Conservation (phyloP, 805 yeast genomes). For the Torulaspora maleeae region DNA sequence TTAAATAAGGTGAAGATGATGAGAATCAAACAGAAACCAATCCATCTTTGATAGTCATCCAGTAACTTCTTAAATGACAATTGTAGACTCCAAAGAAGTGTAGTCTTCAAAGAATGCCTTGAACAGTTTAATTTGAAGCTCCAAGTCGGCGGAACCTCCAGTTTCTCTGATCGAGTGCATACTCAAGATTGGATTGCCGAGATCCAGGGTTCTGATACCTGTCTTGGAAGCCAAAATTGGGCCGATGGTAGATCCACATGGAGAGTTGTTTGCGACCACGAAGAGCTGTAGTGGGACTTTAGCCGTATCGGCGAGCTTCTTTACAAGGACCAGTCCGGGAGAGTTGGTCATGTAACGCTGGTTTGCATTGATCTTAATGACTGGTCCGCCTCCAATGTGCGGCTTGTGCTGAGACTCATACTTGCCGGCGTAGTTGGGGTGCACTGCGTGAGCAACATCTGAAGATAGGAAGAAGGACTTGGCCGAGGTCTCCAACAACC, state of each 20-base stretch:
- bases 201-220: slow-evolving; percentile 81
- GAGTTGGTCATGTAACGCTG: slow-evolving; percentile 94
- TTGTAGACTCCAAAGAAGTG: slow-evolving; percentile 39
- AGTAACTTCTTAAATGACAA: slow-evolving; percentile 32
- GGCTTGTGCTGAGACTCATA: slow-evolving; percentile 82
- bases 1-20: neutral
- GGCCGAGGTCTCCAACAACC: slow-evolving; percentile 53
- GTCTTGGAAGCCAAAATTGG: slow-evolving; percentile 85
- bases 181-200: slow-evolving; percentile 87
- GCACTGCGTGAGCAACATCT: slow-evolving; percentile 96
- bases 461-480: slow-evolving; percentile 86
- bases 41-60: neutral
- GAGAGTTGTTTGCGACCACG: slow-evolving; percentile 88
- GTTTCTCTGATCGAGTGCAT: slow-evolving; percentile 96
- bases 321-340: slow-evolving; percentile 75
- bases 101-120: slow-evolving; percentile 53
- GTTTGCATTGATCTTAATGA: slow-evolving; percentile 87
- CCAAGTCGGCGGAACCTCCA: slow-evolving; percentile 74
- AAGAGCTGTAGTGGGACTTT: slow-evolving; percentile 84
- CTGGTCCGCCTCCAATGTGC: slow-evolving; percentile 81
- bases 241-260: slow-evolving; percentile 96
- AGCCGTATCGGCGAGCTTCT: slow-evolving; percentile 61
- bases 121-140: slow-evolving; percentile 56
- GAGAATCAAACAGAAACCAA: neutral
- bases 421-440: slow-evolving; percentile 77